Percentiles rank a stretch among this genome's conserved stretches.
Evolutionary conservation across 1,139 yeast species (phyloP).

Genomic region (Martiniozyma asiatica): DNA sequence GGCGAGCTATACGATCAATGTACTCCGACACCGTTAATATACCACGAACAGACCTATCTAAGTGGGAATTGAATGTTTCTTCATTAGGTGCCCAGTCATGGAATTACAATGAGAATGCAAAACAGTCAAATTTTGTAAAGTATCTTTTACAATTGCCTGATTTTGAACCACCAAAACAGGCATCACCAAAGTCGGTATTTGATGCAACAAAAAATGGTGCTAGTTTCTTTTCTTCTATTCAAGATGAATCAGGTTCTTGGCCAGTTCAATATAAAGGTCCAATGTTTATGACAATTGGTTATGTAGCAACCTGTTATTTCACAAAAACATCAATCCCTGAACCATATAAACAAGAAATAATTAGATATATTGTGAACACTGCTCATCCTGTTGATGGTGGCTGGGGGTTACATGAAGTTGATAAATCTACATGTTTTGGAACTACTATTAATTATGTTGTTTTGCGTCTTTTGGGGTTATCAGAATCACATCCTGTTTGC

Average conservation of each 20-base stretch:
- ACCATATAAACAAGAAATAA: conserved; percentile 54
- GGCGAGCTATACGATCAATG: conserved; percentile 13
- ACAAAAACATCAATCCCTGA: conserved; percentile 59
- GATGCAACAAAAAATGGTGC: conserved; percentile 72
- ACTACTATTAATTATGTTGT: conserved; percentile 78
- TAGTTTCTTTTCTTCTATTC: conserved; percentile 52
- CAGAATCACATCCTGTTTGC: conserved; percentile 65
- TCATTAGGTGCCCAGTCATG: conserved; percentile 72
- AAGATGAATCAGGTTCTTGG: conserved; percentile 70
- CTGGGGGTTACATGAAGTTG: conserved; percentile 91
- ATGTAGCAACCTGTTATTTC: conserved; percentile 63
- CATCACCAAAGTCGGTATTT: conserved; percentile 34
- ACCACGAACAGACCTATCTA: conserved; percentile 51
- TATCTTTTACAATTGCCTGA: conserved; percentile 40
- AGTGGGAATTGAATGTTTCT: conserved; percentile 69
- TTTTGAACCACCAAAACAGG: conserved; percentile 11
- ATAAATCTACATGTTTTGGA: conserved; percentile 91
- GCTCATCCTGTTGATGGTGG: conserved; percentile 99
- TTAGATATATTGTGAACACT: conserved; percentile 73
- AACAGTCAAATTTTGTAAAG: conserved; percentile 40
- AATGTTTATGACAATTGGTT: conserved; percentile 92
- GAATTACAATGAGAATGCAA: conserved; percentile 48
- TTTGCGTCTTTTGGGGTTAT: conserved; percentile 66
- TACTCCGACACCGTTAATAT: conserved; percentile 57
- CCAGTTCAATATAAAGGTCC: conserved; percentile 96